Conservation (phyloP, 768 basidiomycete genomes). For the Suillus discolor region DNA sequence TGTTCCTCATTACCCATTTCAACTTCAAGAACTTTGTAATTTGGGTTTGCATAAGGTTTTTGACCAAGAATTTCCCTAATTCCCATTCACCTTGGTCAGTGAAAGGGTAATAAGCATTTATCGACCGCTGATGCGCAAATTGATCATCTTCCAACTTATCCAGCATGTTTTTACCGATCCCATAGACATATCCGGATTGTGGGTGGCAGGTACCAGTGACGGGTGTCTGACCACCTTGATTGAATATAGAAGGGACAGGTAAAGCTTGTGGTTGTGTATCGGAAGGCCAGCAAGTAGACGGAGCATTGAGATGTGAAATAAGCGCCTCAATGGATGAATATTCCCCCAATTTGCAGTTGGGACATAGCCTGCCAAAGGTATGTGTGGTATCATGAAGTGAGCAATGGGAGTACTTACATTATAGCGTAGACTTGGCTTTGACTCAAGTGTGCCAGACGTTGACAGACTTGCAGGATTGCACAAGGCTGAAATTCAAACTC, state of each 20-base stretch:
- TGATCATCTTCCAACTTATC: constrained; percentile 26
- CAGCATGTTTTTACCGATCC: constrained; percentile 25
- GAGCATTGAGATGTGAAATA: background rate
- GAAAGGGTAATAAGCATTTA: constrained; percentile 37
- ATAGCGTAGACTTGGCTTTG: background rate
- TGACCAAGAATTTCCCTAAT: constrained; percentile 26
- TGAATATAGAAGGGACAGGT: background rate
- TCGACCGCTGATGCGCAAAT: constrained; percentile 14
- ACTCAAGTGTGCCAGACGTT: too few relatives aligned
- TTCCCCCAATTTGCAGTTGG: background rate
- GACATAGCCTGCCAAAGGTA: background rate
- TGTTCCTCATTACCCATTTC: constrained; percentile 20
- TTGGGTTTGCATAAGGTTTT: constrained; percentile 23
- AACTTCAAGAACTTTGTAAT: constrained; percentile 33
- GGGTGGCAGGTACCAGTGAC: constrained; percentile 9
- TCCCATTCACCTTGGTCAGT: constrained; percentile 35
- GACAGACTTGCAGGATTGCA: too few relatives aligned
- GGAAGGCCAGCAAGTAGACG: background rate
- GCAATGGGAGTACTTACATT: background rate
- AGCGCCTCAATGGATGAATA: background rate
- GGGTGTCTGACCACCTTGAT: background rate
- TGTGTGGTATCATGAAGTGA: background rate
- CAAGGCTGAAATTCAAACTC: background rate
- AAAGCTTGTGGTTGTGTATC: background rate
- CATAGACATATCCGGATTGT: constrained; percentile 12